phyloP scores from a whole-genome alignment of 192 early-diverging fungal genomes.

The Helicostylum pulchrum region DNA sequence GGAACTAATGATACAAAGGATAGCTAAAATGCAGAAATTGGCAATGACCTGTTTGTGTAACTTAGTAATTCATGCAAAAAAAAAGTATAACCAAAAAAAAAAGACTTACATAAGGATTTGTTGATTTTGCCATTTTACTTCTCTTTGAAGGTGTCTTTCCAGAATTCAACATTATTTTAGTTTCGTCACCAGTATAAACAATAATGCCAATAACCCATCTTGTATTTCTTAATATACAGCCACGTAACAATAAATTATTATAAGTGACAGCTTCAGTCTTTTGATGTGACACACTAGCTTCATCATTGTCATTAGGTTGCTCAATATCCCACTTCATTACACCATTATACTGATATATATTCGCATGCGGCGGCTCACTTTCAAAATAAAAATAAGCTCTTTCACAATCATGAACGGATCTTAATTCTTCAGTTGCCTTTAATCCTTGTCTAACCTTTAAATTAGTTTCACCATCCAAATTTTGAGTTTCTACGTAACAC shows the following conservation, averaged over 20 bases:
- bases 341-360: conserved; percentile 85
- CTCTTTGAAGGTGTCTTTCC: conserved; percentile 92
- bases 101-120: conserved; percentile 78
- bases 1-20: conserved; percentile 67
- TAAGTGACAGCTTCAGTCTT: conserved; percentile 69
- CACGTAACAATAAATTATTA: conserved; percentile 85
- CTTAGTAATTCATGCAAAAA: not conserved
- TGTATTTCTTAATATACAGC: conserved; percentile 91
- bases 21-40: conserved; percentile 79
- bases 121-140: conserved; percentile 85
- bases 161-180: conserved; percentile 95
- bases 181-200: conserved; percentile 89
- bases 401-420: conserved; percentile 58
- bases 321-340: conserved; percentile 52
- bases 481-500: conserved; percentile 95
- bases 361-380: conserved; percentile 81
- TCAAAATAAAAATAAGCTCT: conserved; percentile 66
- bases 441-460: conserved; percentile 81
- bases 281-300: conserved; percentile 40
- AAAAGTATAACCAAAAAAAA: not conserved
- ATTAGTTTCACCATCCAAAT: conserved; percentile 98
- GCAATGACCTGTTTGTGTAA: conserved; percentile 55
- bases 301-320: conserved; percentile 9
- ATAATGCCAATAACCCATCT: conserved; percentile 82
- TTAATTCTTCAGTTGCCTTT: conserved; percentile 56